These are phyloP conservation scores for Penicillium freii DNA, from an alignment of 2,329 filamentous ascomycete species.

Conservation along the genomic window DNA sequence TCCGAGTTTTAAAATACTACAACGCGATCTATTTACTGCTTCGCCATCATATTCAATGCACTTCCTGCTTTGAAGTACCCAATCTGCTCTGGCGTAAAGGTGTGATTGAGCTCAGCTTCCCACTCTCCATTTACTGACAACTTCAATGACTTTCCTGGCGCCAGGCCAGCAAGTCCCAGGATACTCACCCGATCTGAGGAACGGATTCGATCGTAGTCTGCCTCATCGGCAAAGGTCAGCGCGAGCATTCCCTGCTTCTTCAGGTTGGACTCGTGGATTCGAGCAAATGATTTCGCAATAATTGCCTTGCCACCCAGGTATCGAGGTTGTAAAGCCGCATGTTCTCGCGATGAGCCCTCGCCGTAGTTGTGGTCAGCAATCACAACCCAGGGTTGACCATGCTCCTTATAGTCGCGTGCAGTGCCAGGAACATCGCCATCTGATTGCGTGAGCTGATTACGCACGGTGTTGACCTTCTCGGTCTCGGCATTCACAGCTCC, in stretches of 20 bases:
- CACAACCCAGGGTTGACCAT: conserved; percentile 93
- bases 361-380: conserved; percentile 99
- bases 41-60: conserved; percentile 7
- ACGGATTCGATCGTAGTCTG: not conserved
- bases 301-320: conserved; percentile 90
- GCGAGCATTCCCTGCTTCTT: conserved; percentile 99
- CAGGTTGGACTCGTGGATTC: conserved; percentile 99
- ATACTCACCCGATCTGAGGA: conserved; percentile 1
- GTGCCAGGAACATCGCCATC: conserved; percentile 85
- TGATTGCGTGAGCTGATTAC: conserved; percentile 78
- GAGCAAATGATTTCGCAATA: conserved; percentile 82
- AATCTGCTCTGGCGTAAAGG: conserved; percentile 1
- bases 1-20: too few species aligned
- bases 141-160: not conserved
- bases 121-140: conserved; percentile 3
- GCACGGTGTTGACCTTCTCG: conserved; percentile 92
- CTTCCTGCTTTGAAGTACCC: conserved; percentile 5
- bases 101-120: conserved; percentile 1
- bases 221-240: conserved; percentile 75
- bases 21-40: not conserved
- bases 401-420: conserved; percentile 95
- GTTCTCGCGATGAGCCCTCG: conserved; percentile 93
- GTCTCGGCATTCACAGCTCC: conserved; percentile 94
- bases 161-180: not conserved
- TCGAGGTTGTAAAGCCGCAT: conserved; percentile 92